Percentiles rank a stretch among this genome's conserved stretches.
These are phyloP conservation scores for Fusarium hainanense DNA, from an alignment of 2,329 filamentous ascomycete species.

Conservation along the genomic window DNA sequence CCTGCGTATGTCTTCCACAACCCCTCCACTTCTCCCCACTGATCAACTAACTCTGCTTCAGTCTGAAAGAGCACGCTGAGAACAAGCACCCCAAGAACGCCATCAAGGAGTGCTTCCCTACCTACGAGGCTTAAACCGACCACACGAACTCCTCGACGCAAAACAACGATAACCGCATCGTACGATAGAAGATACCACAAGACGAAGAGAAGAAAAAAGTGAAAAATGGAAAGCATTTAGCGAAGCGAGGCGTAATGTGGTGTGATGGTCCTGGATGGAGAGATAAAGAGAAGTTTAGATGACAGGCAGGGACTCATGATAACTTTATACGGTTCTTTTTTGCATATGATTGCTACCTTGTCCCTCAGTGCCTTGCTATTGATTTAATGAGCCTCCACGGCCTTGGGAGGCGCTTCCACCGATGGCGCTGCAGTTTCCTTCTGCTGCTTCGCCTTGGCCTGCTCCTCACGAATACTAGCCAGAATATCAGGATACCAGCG, in stretches of 20 bases:
- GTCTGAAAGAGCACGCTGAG: conserved; percentile 75
- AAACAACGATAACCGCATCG: conserved; percentile 15
- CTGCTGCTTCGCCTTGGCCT: conserved; percentile 57
- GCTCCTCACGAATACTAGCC: conserved; percentile 67
- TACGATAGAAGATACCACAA: conserved; percentile 8
- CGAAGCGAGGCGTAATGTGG: conserved; percentile 40
- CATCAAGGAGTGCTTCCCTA: conserved; percentile 77
- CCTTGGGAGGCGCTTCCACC: conserved; percentile 36
- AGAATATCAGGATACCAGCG: conserved; percentile 78
- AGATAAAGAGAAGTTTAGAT: conserved; percentile 21
- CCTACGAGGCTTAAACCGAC: conserved; percentile 47
- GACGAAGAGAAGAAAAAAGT: background rate
- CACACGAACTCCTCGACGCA: background rate
- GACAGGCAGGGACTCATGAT: conserved; percentile 24
- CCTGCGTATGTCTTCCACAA: conserved; percentile 66
- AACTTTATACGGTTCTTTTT: conserved; percentile 37
- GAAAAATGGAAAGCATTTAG: conserved; percentile 28
- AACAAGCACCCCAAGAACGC: conserved; percentile 80
- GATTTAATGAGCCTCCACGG: conserved; percentile 50
- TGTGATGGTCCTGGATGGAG: conserved; percentile 25
- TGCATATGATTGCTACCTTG: conserved; percentile 4
- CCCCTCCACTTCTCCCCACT: background rate
- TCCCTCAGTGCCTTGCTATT: background rate
- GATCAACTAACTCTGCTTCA: conserved; percentile 46
- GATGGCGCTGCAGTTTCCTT: conserved; percentile 38